Conservation (phyloP, 129 eudicot genomes). For the Rutidosis leptorrhynchoides region DNA sequence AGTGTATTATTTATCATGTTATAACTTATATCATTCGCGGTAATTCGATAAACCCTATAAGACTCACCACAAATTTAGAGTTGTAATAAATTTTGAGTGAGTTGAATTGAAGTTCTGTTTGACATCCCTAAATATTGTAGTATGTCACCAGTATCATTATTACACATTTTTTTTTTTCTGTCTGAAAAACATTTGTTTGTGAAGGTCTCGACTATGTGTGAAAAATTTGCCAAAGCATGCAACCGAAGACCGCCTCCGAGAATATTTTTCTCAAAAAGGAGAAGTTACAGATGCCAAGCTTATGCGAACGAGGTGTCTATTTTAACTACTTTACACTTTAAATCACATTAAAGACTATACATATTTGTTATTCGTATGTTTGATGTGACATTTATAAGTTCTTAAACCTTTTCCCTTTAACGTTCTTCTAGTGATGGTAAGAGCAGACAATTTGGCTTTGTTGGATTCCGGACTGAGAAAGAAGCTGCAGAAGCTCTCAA, state of each 20-base stretch:
- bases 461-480: conserved; percentile 74
- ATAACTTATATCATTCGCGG: background rate
- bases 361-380: background rate
- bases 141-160: background rate
- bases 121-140: background rate
- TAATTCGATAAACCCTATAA: background rate
- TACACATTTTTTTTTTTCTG: background rate
- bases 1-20: background rate
- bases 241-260: conserved; percentile 66
- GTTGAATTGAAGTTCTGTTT: background rate
- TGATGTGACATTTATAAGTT: background rate
- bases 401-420: conserved; percentile 14
- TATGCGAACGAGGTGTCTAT: conserved; percentile 67
- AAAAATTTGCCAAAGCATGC: conserved; percentile 74
- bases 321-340: conserved; percentile 1
- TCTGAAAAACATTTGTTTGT: conserved; percentile 7
- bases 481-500: conserved; percentile 89
- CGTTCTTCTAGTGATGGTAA: conserved; percentile 76
- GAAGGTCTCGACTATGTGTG: conserved; percentile 92
- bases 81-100: background rate
- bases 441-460: conserved; percentile 96
- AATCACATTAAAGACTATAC: background rate
- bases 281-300: conserved; percentile 95
- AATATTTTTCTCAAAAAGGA: conserved; percentile 83
- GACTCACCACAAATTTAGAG: too few relatives aligned